Conservation (phyloP, 495 filamentous ascomycete species). For the Parathielavia hyrcaniae region DNA sequence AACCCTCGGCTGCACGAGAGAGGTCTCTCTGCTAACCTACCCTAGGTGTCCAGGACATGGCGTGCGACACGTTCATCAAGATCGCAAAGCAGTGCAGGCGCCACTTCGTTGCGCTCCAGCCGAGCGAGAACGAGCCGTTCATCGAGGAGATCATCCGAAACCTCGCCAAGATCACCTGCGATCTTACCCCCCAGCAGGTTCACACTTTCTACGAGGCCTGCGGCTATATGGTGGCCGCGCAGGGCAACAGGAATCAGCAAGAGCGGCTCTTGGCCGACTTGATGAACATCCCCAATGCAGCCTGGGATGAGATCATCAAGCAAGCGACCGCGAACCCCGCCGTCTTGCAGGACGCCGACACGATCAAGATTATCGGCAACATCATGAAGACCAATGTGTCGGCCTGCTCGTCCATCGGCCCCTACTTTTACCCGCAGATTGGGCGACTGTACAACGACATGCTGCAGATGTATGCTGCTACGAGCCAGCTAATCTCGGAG, state of each 20-base stretch:
- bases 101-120: conserved; percentile 93
- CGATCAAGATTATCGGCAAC: conserved; percentile 96
- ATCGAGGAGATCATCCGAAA: conserved; percentile 98
- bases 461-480: conserved; percentile 96
- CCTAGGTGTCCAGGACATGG: conserved; percentile 96
- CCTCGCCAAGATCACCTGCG: conserved; percentile 88
- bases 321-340: conserved; percentile 72
- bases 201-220: conserved; percentile 99
- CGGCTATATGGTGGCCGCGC: conserved; percentile 97
- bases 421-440: conserved; percentile 98
- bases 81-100: conserved; percentile 96
- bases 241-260: conserved; percentile 85
- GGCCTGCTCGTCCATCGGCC: conserved; percentile 89
- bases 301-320: conserved; percentile 91
- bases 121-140: conserved; percentile 90
- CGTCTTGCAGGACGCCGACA: conserved; percentile 82
- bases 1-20: background rate
- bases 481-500: conserved; percentile 91
- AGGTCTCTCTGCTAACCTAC: conserved; percentile 7
- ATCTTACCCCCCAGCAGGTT: conserved; percentile 91
- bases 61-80: conserved; percentile 99
- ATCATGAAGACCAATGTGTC: conserved; percentile 99
- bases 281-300: conserved; percentile 86
- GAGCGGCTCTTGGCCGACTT: conserved; percentile 86
- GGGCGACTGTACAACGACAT: conserved; percentile 97